These are phyloP conservation scores for Hymenoscyphus albidus DNA, from an alignment of 2,329 filamentous ascomycete species.

Conservation along the genomic window DNA sequence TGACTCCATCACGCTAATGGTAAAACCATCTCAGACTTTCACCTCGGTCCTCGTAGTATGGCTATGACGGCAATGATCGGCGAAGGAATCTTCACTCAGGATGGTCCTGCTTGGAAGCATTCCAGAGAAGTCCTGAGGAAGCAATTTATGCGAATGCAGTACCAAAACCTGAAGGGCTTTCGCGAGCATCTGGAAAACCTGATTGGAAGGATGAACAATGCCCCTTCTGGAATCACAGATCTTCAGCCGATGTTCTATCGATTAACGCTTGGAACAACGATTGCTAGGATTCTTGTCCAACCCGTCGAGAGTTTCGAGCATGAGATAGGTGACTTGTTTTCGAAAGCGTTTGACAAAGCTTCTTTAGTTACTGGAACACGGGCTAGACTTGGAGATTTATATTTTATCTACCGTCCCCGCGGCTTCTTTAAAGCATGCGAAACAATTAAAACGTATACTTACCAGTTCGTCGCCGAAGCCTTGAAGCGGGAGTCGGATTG, in stretches of 20 bases:
- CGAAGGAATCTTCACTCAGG: constrained; percentile 3
- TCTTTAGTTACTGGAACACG: background rate
- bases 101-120: background rate
- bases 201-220: background rate
- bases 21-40: constrained; percentile 13
- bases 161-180: constrained; percentile 7
- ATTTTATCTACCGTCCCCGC: background rate
- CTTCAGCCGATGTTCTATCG: constrained; percentile 55
- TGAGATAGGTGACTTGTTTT: constrained; percentile 5
- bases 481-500: background rate
- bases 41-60: constrained; percentile 13
- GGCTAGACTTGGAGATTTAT: background rate
- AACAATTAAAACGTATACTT: background rate
- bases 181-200: constrained; percentile 32
- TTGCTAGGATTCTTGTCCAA: constrained; percentile 54
- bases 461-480: background rate
- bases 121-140: constrained; percentile 3
- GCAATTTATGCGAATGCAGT: constrained; percentile 2
- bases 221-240: constrained; percentile 39
- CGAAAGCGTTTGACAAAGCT: background rate
- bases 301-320: constrained; percentile 38
- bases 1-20: background rate
- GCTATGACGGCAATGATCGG: background rate
- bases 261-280: constrained; percentile 52
- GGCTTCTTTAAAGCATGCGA: background rate